A percentile compares a stretch with the other conserved stretches of the same genome.
Conservation (phyloP, 2,329 filamentous ascomycete genomes). For the Hymenoscyphus infarciens region DNA sequence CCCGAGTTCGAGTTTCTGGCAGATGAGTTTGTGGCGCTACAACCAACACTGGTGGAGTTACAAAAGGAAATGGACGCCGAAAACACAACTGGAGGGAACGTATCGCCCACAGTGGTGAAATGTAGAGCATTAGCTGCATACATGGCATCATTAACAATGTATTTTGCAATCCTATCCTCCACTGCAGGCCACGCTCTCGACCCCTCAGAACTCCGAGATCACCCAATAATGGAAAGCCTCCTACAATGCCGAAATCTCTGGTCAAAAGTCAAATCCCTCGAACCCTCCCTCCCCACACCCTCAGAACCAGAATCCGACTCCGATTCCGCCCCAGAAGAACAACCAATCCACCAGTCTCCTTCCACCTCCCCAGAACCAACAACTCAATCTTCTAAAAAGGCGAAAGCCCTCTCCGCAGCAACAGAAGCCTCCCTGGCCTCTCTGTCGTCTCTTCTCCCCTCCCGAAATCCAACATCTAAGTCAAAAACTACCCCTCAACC, state of each 20-base stretch:
- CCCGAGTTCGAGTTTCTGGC: constrained; percentile 88
- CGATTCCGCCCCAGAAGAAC: constrained; percentile 8
- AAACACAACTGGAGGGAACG: background rate
- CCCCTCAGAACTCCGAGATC: constrained; percentile 78
- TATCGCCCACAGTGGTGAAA: constrained; percentile 53
- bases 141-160: constrained; percentile 82
- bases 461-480: constrained; percentile 25
- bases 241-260: constrained; percentile 78
- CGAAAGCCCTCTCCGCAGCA: constrained; percentile 34
- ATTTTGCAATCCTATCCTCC: constrained; percentile 89
- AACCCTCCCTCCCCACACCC: constrained; percentile 34
- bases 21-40: constrained; percentile 55
- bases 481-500: constrained; percentile 31
- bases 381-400: constrained; percentile 35
- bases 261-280: constrained; percentile 68
- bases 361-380: constrained; percentile 37
- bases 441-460: constrained; percentile 36
- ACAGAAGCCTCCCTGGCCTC: constrained; percentile 42
- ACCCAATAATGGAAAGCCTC: constrained; percentile 84
- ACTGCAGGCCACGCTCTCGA: constrained; percentile 63
- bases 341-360: background rate
- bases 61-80: constrained; percentile 53
- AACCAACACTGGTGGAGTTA: constrained; percentile 56
- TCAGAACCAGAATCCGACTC: constrained; percentile 31
- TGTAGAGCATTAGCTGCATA: constrained; percentile 82